Percentiles rank a stretch among this genome's conserved stretches.
Evolutionary conservation across 2,329 filamentous ascomycete genomes (phyloP).

Genomic region (Talaromyces islandicus): DNA sequence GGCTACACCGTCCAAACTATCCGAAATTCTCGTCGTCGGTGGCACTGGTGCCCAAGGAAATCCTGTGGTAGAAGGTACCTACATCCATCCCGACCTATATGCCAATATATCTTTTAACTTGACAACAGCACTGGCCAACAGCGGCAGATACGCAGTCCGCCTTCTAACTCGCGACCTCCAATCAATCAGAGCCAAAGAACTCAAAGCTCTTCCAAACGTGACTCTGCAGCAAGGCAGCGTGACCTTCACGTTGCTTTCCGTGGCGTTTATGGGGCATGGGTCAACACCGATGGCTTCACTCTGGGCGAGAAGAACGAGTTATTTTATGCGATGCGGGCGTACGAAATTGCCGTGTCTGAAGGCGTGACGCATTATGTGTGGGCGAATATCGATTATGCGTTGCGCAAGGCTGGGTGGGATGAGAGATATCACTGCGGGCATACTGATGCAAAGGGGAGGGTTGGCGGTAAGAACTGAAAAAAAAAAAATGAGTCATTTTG

Average conservation of each 20-base stretch:
- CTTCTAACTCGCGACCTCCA: conserved; percentile 44
- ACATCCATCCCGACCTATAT: not conserved
- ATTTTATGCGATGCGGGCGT: conserved; percentile 37
- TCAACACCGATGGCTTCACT: conserved; percentile 51
- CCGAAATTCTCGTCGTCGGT: conserved; percentile 34
- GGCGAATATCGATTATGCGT: conserved; percentile 18
- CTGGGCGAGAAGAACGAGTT: conserved; percentile 26
- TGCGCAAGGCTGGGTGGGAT: conserved; percentile 9
- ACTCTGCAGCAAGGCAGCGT: conserved; percentile 44
- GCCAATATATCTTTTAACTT: not conserved
- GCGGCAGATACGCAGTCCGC: conserved; percentile 39
- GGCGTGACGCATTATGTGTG: conserved; percentile 39
- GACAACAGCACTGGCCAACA: conserved; percentile 2
- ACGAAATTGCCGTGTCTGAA: conserved; percentile 35
- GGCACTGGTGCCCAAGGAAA: conserved; percentile 50
- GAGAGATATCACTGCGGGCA: conserved; percentile 9
- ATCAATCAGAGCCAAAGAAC: conserved; percentile 37
- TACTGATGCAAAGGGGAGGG: conserved; percentile 7
- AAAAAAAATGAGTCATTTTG: not conserved
- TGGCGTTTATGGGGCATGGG: conserved; percentile 43
- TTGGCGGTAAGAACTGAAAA: not conserved
- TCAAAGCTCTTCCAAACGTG: conserved; percentile 42
- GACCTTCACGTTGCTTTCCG: conserved; percentile 42
- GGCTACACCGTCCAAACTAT: not conserved
- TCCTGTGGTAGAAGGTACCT: conserved; percentile 39